Evolutionary conservation across 2,329 filamentous ascomycete genomes (phyloP), one percentile per base, ranked within the genome.

Genomic region (Colletotrichum shisoi): DNA sequence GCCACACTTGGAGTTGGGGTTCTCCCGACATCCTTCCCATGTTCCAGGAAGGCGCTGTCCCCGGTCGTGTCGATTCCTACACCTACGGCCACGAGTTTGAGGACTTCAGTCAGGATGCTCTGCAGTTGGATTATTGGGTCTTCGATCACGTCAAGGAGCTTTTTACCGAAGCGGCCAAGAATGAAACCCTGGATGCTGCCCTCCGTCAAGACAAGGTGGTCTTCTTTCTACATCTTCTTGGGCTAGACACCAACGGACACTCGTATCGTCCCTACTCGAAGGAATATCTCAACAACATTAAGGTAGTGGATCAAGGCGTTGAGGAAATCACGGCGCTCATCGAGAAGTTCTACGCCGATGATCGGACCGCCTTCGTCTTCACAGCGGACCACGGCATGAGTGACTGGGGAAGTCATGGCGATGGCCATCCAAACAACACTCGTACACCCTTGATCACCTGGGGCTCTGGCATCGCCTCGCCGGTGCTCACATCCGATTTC

Each of bases 301-400:
- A 98, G 77, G 82, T 99, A 42, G 95, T 99, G 40, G 96, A 99
- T 74, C 81, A 93, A 72, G 95, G 95, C 2, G 91, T 99, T 1
- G 84, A 91, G 77, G 91, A 97, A 78, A 90, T 97, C 57, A 90
- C 91, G 0, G 84, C 91, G 70, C 76, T 97, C 61, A 89, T 97
- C 57, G 88, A 96, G 42, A 86, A 90, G 13, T 99, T 98, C 76
- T 99, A 97, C 73, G 84, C 81, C 5, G 90, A 93, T 72, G 90
- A 87, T 62, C 89, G 95, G 77, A 98, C 95, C 0, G 93, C 96
- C 0, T 99, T 94, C 76, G 87, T 99, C 17, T 99, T 99, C 76
- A 99, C 96, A 1, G 95, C 95, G 8, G 95, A 99, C 75, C 95
- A 99, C 77, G 95, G 95, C 19, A 99, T 99, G 95, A 98, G 93